Percentiles rank a stretch among this genome's conserved stretches.
Conservation (phyloP, 768 basidiomycete species). For the Suillus ampliporus region DNA sequence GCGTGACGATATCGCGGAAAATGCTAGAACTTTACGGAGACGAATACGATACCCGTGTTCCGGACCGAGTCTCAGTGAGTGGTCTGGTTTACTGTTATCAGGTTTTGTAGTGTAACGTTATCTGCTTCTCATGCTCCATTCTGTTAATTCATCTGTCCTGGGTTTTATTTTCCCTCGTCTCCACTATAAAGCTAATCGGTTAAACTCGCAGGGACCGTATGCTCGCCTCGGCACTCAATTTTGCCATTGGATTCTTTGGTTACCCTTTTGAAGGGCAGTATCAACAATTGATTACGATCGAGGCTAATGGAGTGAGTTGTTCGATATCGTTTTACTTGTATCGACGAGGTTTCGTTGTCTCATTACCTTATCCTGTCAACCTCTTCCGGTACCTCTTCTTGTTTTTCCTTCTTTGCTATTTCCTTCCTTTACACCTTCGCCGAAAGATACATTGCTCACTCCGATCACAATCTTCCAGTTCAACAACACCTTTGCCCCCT, state of each 20-base stretch:
- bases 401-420: background rate
- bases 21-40: conserved; percentile 60
- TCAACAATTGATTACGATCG: conserved; percentile 79
- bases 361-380: too few relatives aligned
- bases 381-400: background rate
- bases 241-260: conserved; percentile 78
- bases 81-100: background rate
- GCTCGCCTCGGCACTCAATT: conserved; percentile 67
- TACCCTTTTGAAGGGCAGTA: conserved; percentile 76
- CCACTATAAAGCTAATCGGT: background rate
- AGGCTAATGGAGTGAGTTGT: conserved; percentile 57
- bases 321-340: conserved; percentile 23
- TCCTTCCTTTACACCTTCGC: background rate
- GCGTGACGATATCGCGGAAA: conserved; percentile 10
- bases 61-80: conserved; percentile 76
- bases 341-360: background rate
- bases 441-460: background rate
- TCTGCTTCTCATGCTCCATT: background rate
- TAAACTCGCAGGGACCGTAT: conserved; percentile 64
- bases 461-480: conserved; percentile 46
- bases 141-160: background rate
- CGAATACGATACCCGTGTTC: conserved; percentile 74
- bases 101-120: background rate
- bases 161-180: background rate
- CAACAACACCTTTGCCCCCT: conserved; percentile 88